Base-by-base conservation (phyloP, 2,329 filamentous ascomycete species). In the Trichoderma cornu-damae region DNA sequence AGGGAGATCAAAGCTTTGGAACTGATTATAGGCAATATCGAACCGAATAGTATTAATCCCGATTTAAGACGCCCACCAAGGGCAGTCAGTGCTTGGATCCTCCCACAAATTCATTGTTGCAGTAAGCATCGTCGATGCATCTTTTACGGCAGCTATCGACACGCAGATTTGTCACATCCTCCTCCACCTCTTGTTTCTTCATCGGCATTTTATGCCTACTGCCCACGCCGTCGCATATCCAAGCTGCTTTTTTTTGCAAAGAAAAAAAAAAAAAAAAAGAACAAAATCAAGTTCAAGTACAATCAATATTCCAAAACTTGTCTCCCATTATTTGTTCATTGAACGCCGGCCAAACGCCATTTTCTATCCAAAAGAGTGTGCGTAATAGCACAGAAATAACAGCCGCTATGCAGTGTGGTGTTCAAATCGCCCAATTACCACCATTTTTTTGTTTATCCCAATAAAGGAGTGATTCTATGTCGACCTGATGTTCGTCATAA, bases 351-450 rank as follows among this genome's bases (percentile, higher is more conserved):
- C 43, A 49, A 59, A 56, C 44, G 35, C 57, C 57, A 50, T 44
- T n/a, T 51, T 57, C 57, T 56, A 56, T 56, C 44, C 57, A 37
- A 42, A 56, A 28, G 16, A 52, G 40, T 49, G 42, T 59, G 57
- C 57, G n/a, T 53, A 28, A 52, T 28, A 57, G 53, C 58, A 58
- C 43, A 35, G 18, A 61, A 68, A 74, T 57, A 75, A 75, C 73
- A 78, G 75, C 76, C 77, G 79, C 78, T 79, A 80, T 81, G 78
- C 78, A 79, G 71, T 77, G 74, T 72, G 60, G 66, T 63, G 59
- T 62, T 75, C 74, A 70, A 69, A 73, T 62, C 60, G 61, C 62
- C 61, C 60, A 69, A 61, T 67, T 61, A 72, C 68, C 70, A 68
- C n/a, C n/a, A n/a, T n/a, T n/a, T 72, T 55, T 53, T 55, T 54